Percentiles rank a stretch among this genome's conserved stretches.
phyloP scores from a whole-genome alignment of 257 asterid genomes.

The Primulina tabacum region DNA sequence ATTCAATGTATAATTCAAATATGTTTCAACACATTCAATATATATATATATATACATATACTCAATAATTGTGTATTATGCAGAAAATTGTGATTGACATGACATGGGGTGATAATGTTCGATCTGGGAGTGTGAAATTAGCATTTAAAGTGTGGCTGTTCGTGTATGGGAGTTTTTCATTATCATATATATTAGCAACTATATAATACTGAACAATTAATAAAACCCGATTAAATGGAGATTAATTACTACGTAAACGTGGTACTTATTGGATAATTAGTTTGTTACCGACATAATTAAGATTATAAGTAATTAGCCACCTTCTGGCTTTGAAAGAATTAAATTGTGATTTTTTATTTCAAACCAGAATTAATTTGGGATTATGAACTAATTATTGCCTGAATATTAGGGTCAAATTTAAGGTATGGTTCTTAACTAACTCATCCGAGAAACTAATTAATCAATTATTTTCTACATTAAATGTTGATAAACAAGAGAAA shows the following conservation, averaged over 20 bases:
- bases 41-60: too few species aligned
- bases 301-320: background rate
- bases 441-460: background rate
- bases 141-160: too few species aligned
- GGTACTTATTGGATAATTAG: background rate
- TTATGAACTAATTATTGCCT: too few species aligned
- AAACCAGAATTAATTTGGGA: too few species aligned
- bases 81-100: background rate
- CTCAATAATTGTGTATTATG: background rate
- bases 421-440: background rate
- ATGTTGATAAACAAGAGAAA: constrained; percentile 13
- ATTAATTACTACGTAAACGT: too few species aligned
- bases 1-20: too few species aligned
- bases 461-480: background rate
- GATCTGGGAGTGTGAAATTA: background rate
- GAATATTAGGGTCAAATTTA: background rate
- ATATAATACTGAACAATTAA: too few species aligned
- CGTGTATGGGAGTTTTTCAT: background rate
- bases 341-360: background rate
- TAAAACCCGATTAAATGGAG: background rate
- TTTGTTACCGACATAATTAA: background rate
- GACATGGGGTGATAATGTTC: background rate
- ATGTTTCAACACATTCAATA: too few species aligned
- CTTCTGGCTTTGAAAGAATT: background rate
- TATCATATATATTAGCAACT: background rate